Percentiles rank a stretch among this genome's conserved stretches.
phyloP scores from a whole-genome alignment of 2,329 filamentous ascomycete species.

The Aspergillus ruber region DNA sequence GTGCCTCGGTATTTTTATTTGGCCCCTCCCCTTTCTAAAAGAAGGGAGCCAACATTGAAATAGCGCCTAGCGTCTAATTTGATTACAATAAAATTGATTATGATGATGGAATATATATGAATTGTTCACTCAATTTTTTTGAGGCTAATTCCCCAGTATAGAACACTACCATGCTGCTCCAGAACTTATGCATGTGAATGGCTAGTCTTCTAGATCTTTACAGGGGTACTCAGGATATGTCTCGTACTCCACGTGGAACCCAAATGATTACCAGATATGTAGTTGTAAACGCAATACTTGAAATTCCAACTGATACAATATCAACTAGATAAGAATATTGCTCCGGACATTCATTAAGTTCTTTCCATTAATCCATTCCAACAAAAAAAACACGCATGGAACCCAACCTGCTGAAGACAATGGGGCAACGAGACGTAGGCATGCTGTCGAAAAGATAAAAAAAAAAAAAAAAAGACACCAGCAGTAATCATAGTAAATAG shows the following conservation, averaged over 20 bases:
- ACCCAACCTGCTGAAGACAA: slow-evolving; percentile 26
- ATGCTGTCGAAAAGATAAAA: slow-evolving; percentile 13
- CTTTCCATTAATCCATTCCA: slow-evolving; percentile 33
- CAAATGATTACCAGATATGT: background rate
- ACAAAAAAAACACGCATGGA: slow-evolving; percentile 22
- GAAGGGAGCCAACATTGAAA: background rate
- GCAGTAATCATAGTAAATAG: slow-evolving; percentile 22
- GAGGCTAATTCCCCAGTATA: too few relatives aligned
- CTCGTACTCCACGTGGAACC: background rate
- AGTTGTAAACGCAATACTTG: background rate
- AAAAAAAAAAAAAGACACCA: slow-evolving; percentile 13
- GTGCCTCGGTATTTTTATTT: slow-evolving; percentile 25
- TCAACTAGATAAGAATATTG: slow-evolving; percentile 3
- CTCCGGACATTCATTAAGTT: slow-evolving; percentile 19
- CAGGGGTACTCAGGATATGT: background rate
- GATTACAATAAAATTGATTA: too few relatives aligned
- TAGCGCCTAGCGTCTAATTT: too few relatives aligned
- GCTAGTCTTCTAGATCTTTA: too few relatives aligned
- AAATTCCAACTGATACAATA: slow-evolving; percentile 7
- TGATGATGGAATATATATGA: too few relatives aligned
- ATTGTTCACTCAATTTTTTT: too few relatives aligned
- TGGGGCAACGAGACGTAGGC: slow-evolving; percentile 10
- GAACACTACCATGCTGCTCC: too few relatives aligned
- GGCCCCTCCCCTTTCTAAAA: slow-evolving; percentile 7
- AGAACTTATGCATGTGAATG: too few relatives aligned